Evolutionary conservation across 2,329 filamentous ascomycete genomes (phyloP).

Genomic region (Sporothrix euskadiensis): DNA sequence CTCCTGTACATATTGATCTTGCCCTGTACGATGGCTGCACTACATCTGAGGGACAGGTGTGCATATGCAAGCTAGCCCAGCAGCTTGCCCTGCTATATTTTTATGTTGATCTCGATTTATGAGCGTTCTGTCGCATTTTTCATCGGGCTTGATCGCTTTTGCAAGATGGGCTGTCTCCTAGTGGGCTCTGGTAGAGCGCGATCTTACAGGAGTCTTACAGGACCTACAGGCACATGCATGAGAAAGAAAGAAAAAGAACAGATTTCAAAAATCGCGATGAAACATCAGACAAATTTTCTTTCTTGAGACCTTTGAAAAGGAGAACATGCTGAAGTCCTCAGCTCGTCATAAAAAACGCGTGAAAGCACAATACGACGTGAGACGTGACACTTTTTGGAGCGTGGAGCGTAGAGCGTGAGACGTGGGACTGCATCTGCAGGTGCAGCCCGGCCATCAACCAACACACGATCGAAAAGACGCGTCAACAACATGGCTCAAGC

Average conservation of each 20-base stretch:
- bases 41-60: not conserved
- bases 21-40: constrained; percentile 1
- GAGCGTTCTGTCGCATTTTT: not conserved
- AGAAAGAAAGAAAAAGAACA: not conserved
- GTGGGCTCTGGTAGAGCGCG: not conserved
- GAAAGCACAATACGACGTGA: constrained; percentile 1
- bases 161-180: not conserved
- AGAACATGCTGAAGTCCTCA: not conserved
- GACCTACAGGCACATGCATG: not conserved
- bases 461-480: not conserved
- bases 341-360: not conserved
- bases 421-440: constrained; percentile 8
- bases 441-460: not conserved
- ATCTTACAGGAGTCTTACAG: not conserved
- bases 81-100: not conserved
- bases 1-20: not conserved
- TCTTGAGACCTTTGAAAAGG: not conserved
- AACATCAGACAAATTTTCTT: not conserved
- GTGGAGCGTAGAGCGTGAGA: not conserved
- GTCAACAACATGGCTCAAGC: not conserved
- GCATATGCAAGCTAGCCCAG: constrained; percentile 4
- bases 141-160: not conserved
- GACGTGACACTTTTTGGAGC: not conserved
- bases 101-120: not conserved
- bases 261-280: not conserved